Evolutionary conservation across 345 rosid genomes (phyloP), one percentile per base, ranked within the genome.

Genomic region (Citrus medica): DNA sequence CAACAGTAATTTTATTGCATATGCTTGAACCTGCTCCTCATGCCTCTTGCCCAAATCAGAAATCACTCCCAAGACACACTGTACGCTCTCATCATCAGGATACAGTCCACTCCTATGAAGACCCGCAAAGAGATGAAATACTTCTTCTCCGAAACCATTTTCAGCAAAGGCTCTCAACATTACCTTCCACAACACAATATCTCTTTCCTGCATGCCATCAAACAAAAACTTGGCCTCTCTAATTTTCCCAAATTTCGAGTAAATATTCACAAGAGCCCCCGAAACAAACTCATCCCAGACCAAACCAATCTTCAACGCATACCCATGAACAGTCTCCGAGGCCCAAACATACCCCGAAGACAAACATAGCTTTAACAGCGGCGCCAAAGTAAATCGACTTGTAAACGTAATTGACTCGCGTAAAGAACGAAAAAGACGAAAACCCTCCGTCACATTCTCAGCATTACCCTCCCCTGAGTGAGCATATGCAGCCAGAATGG

Each of bases 101-200:
- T 12, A 71, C 63, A 87, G 74, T 61, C 88, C 86, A 81, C 87
- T 86, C 40, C 53, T 68, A 79, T 66, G 87, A 78, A 87, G 87
- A 27, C 74, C 84, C 3, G 78, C 70, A 58, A 90, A 83, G 30
- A 86, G 78, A 13, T 6, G 14, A 7, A 84, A 60, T 14, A 84
- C 86, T 79, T 85, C 89, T 69, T 81, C 74, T n/a, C 72, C 69
- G 51, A 78, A 76, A 79, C 86, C 89, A 60, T 37, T 68, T 16
- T 87, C 88, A 28, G 85, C 37, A 79, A 85, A 82, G 6, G 86
- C 92, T 76, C 80, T 86, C 69, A 89, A 84, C 90, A 90, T 86
- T 58, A 87, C 79, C 80, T 89, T 90, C 94, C 94, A 90, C 78
- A 86, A 81, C 74, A 90, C 91, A 40, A 77, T 79, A 82, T 90